Evolutionary conservation across 78 protist genomes (phyloP), one percentile per base, ranked within the genome.

Genomic region (Diacronema lutheri): DNA sequence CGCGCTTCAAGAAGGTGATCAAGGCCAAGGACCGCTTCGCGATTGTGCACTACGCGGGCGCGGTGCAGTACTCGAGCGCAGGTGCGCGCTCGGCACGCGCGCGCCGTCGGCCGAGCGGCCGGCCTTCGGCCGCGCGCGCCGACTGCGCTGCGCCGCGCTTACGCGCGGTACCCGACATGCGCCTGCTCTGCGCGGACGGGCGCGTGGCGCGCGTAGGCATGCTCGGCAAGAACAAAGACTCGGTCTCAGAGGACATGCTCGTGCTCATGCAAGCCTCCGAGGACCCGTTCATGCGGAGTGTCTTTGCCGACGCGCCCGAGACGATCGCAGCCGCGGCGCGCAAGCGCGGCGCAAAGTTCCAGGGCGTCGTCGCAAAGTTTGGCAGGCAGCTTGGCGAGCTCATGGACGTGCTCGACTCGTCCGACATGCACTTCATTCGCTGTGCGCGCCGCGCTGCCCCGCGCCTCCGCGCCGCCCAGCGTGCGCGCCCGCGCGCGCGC

Each of bases 401-500:
- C 76, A 61, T 69, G 31, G 41, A 10, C 21, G 20, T 81, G 35
- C 44, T 84, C 55, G 60, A 66, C 50, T 1, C 56, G 44, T 46
- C 64, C 12, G 83, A 40, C 78, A 77, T 78, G 13, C 87, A 83
- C 60, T 83, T 58, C 25, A 37, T 83, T 26, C 87, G 87, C 29
- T 83, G 87, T n/a, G n/a, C n/a, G n/a, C n/a, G n/a, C n/a, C n/a
- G n/a, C n/a, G n/a, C n/a, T n/a, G n/a, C n/a, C n/a, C n/a, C n/a
- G n/a, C n/a, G n/a, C n/a, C n/a, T n/a, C n/a, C n/a, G n/a, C n/a
- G n/a, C n/a, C n/a, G n/a, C n/a, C n/a, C n/a, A n/a, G n/a, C n/a
- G n/a, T n/a, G n/a, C n/a, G n/a, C n/a, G n/a, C n/a, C n/a, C n/a
- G n/a, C n/a, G n/a, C n/a, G n/a, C n/a, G n/a, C n/a, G n/a, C n/a